Conservation (phyloP, 148 eudicot genomes). For the Cornus suecica region DNA sequence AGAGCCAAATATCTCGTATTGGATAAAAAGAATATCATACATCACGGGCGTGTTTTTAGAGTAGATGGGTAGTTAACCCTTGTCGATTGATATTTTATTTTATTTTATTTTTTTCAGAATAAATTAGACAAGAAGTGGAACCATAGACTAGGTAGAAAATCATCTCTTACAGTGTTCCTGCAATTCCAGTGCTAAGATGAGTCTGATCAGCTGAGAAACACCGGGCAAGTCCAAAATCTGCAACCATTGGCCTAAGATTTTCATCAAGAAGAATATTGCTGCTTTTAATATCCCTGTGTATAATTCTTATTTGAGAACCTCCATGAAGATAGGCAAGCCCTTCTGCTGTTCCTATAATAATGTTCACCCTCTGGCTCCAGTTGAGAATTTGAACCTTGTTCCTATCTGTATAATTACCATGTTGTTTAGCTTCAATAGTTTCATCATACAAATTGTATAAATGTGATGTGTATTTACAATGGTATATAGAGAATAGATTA, state of each 20-base stretch:
- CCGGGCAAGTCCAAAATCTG: constrained; percentile 65
- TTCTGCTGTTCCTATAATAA: constrained; percentile 67
- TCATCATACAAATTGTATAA: no score
- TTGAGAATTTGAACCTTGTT: constrained; percentile 23
- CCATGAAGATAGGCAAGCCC: constrained; percentile 76
- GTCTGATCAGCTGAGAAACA: constrained; percentile 48
- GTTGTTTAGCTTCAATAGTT: not conserved
- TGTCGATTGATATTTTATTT: no score
- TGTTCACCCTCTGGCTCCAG: constrained; percentile 49
- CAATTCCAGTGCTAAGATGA: constrained; percentile 50
- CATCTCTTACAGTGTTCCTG: constrained; percentile 49
- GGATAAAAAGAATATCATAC: no score
- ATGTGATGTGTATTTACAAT: not conserved
- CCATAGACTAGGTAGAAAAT: not conserved
- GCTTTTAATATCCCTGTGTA: constrained; percentile 69
- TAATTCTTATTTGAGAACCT: constrained; percentile 47
- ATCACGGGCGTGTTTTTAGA: no score
- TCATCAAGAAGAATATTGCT: constrained; percentile 63
- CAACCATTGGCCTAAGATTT: constrained; percentile 46
- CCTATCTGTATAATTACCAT: constrained; percentile 43
- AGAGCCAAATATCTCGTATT: no score
- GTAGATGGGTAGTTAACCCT: no score
- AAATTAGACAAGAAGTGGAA: not conserved
- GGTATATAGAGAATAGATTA: constrained; percentile 16
- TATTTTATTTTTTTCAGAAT: no score